A percentile compares a stretch with the other conserved stretches of the same genome.
phyloP scores from a whole-genome alignment of 108 stramenopile genomes.

The Nitzschia sp. region DNA sequence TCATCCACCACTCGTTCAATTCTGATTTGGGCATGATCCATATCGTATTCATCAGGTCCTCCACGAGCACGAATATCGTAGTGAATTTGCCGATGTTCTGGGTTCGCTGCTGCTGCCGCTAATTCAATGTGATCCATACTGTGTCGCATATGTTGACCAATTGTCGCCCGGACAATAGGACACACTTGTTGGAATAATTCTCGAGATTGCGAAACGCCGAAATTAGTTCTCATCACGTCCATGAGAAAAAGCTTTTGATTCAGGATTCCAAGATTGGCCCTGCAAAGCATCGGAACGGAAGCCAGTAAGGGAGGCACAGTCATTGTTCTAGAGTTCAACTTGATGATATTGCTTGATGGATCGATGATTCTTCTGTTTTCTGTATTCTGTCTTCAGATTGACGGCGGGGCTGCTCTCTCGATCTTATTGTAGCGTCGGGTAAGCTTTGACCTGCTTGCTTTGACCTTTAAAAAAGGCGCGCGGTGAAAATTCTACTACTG shows the following conservation, averaged over 20 bases:
- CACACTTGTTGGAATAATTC: conserved; percentile 51
- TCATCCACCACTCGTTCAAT: conserved; percentile 21
- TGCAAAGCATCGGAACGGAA: conserved; percentile 17
- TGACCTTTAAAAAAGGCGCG: no score
- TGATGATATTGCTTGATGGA: no score
- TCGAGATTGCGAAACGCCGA: conserved; percentile 50
- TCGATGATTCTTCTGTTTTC: no score
- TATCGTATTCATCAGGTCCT: conserved; percentile 65
- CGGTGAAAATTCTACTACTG: no score
- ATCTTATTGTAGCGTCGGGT: no score
- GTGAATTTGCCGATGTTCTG: conserved; percentile 38
- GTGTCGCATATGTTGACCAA: conserved; percentile 92
- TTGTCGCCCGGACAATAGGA: conserved; percentile 73
- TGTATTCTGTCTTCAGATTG: no score
- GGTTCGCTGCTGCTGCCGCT: conserved; percentile 42
- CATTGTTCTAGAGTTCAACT: neutral
- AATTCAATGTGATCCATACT: conserved; percentile 88
- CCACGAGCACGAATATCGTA: conserved; percentile 80
- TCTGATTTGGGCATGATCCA: conserved; percentile 59
- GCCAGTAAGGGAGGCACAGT: neutral
- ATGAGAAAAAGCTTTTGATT: conserved; percentile 75
- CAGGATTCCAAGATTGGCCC: conserved; percentile 63
- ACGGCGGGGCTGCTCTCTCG: no score
- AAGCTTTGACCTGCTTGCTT: no score
- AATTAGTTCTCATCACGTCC: conserved; percentile 39